phyloP scores from a whole-genome alignment of 2,329 filamentous ascomycete species.

The Aspergillus sergii region DNA sequence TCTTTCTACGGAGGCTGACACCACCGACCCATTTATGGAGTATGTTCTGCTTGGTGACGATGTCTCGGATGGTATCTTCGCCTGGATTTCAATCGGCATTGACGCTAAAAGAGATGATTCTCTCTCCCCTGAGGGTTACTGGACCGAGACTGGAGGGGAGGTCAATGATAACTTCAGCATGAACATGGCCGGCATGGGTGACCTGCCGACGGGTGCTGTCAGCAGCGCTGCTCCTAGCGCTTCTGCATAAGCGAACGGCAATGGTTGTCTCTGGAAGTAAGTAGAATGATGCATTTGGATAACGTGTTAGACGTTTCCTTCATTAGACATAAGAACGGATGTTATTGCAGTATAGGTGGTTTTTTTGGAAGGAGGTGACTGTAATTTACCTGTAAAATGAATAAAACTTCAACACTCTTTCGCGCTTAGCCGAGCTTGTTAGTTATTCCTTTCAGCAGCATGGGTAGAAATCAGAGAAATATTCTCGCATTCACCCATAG shows the following conservation, averaged over 20 bases:
- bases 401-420: background rate
- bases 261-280: background rate
- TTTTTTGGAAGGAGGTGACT: background rate
- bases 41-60: constrained; percentile 6
- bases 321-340: background rate
- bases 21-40: constrained; percentile 9
- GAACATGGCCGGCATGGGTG: background rate
- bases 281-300: background rate
- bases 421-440: background rate
- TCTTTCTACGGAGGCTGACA: background rate
- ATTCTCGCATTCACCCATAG: background rate
- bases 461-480: background rate
- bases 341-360: background rate
- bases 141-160: background rate
- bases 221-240: background rate
- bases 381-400: background rate
- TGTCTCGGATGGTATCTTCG: constrained; percentile 23
- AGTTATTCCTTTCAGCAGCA: background rate
- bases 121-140: background rate
- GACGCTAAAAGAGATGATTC: background rate
- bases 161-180: background rate
- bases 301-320: background rate
- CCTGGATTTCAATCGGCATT: background rate
- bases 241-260: background rate
- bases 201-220: background rate